Evolutionary conservation across 2,329 filamentous ascomycete species (phyloP).

Genomic region (Fusarium graminum): DNA sequence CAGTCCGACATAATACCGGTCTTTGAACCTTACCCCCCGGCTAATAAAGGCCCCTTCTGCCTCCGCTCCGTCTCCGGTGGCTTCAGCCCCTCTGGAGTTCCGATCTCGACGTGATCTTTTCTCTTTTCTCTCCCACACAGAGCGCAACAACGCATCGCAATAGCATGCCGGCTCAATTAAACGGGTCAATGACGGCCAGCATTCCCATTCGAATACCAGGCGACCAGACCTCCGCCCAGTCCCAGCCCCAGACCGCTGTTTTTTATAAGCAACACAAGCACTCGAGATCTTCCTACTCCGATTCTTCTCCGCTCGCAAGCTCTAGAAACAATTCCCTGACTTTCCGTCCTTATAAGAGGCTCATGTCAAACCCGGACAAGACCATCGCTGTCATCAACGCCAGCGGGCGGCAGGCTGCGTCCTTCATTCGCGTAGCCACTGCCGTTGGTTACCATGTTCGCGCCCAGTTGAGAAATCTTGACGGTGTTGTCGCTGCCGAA

Average conservation of each 20-base stretch:
- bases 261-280: slow-evolving; percentile 67
- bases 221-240: slow-evolving; percentile 49
- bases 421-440: slow-evolving; percentile 91
- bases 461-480: slow-evolving; percentile 88
- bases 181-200: slow-evolving; percentile 55
- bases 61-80: slow-evolving; percentile 41
- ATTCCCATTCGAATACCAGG: slow-evolving; percentile 56
- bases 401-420: slow-evolving; percentile 94
- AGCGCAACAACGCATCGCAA: slow-evolving; percentile 41
- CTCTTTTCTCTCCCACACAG: slow-evolving; percentile 32
- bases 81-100: slow-evolving; percentile 30
- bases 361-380: slow-evolving; percentile 74
- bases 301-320: slow-evolving; percentile 66
- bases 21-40: slow-evolving; percentile 37
- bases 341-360: slow-evolving; percentile 71
- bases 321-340: slow-evolving; percentile 71
- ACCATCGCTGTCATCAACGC: slow-evolving; percentile 96
- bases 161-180: slow-evolving; percentile 58
- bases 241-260: slow-evolving; percentile 47
- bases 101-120: slow-evolving; percentile 42
- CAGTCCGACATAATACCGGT: slow-evolving; percentile 46
- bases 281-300: slow-evolving; percentile 72
- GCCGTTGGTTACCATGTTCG: slow-evolving; percentile 94
- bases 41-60: slow-evolving; percentile 43
- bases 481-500: slow-evolving; percentile 89